Evolutionary conservation across 106 monocot genomes (phyloP), one percentile per base, ranked within the genome.

Genomic region (Acorus calamus): DNA sequence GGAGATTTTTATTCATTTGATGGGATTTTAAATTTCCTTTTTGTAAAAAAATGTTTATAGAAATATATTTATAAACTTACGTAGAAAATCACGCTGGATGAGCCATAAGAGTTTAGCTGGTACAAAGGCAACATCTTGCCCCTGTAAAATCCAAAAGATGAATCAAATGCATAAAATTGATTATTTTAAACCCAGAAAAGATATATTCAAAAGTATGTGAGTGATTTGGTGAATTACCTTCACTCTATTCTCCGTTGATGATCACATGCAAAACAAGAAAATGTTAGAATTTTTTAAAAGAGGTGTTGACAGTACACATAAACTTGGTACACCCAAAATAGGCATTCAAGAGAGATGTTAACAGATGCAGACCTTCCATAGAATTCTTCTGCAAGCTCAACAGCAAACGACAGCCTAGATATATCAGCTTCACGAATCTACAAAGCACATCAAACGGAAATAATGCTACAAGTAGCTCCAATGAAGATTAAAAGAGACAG

Each of bases 311-410:
- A 28, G 28, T 28, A 28, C 28, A 28, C 0, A 28, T 28, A 28
- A 28, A 28, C 28, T 28, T 28, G 28, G 28, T 28, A 1, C 28
- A 28, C 28, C 0, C 28, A 28, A 28, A 28, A 28, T 28, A 28
- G 28, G 28, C 28, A 28, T 28, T 28, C 28, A 28, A 28, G 28
- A 55, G 6, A 42, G 42, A 53, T 49, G 63, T 44, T 49, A 66
- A 58, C 8, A 11, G 47, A 74, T 13, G 49, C 47, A 61, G 57
- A 98, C 96, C 96, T 91, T 69, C 96, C 91, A 75, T 98, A 98
- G 58, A 96, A 98, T 79, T 98, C 96, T 77, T 91, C 96, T 47
- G 96, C 96, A 79, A 98, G 87, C 77, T 98, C 96, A 65, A 98
- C 87, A 68, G 96, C 91, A 83, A 98, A 98, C 65, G 96, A 98